These are phyloP conservation scores for Nakataea oryzae DNA, from an alignment of 2,329 filamentous ascomycete genomes.

Conservation along the genomic window DNA sequence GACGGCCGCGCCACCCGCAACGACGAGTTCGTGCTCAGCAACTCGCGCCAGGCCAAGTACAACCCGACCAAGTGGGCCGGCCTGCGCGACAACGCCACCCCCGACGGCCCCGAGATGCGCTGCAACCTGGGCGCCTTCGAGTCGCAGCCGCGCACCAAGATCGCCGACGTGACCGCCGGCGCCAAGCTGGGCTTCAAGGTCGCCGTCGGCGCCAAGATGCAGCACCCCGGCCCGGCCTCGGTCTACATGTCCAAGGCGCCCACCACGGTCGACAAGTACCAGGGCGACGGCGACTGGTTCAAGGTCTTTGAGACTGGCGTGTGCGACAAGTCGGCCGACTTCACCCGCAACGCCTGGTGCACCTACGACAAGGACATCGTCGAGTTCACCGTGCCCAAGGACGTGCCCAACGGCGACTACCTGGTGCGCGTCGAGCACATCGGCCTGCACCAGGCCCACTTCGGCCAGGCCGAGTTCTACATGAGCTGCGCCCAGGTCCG, in stretches of 20 bases:
- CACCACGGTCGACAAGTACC: slow-evolving; percentile 1
- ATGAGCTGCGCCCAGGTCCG: slow-evolving; percentile 6
- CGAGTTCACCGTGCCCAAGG: slow-evolving; percentile 4
- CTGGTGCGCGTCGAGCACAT: slow-evolving; percentile 7
- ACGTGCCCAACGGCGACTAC: slow-evolving; percentile 4
- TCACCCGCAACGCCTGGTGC: slow-evolving; percentile 14
- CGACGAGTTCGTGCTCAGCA: slow-evolving; percentile 34
- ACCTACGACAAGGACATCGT: slow-evolving; percentile 15
- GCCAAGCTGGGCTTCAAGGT: slow-evolving; percentile 39
- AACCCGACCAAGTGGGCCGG: slow-evolving; percentile 19
- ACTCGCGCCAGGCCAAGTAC: slow-evolving; percentile 22
- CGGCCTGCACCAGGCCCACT: slow-evolving; percentile 5
- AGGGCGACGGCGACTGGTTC: slow-evolving; percentile 14
- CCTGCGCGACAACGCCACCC: slow-evolving; percentile 14
- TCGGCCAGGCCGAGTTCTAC: slow-evolving; percentile 6
- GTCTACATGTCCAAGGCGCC: slow-evolving; percentile 33
- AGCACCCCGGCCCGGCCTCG: slow-evolving; percentile 30
- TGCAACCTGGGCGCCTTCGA: slow-evolving; percentile 32
- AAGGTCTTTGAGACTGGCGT: slow-evolving; percentile 17
- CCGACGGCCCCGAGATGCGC: slow-evolving; percentile 23
- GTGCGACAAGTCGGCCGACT: slow-evolving; percentile 10
- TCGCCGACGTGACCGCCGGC: slow-evolving; percentile 34
- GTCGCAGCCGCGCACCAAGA: slow-evolving; percentile 20
- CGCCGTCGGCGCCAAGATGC: slow-evolving; percentile 35
- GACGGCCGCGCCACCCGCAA: slow-evolving; percentile 29